These are phyloP conservation scores for Trichoderma simmonsii DNA, from an alignment of 2,329 filamentous ascomycete species.

Conservation along the genomic window DNA sequence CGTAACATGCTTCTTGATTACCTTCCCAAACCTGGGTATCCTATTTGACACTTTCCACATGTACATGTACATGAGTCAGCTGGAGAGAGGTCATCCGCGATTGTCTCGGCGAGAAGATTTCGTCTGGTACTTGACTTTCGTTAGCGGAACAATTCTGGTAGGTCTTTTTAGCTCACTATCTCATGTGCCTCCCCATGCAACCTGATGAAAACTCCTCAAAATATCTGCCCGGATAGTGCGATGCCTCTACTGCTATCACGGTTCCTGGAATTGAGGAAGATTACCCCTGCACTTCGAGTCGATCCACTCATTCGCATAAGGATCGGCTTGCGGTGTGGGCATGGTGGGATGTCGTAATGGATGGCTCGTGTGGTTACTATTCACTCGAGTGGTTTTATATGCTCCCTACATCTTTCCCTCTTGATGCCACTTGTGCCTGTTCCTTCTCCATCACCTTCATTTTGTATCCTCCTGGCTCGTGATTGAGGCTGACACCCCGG, in stretches of 20 bases:
- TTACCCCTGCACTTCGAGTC: constrained; percentile 62
- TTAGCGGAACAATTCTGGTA: constrained; percentile 72
- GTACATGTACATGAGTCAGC: constrained; percentile 71
- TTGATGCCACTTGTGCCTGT: background rate
- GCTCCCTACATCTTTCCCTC: constrained; percentile 57
- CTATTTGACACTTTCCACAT: constrained; percentile 73
- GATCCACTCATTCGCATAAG: constrained; percentile 66
- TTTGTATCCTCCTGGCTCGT: background rate
- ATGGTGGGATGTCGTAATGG: constrained; percentile 73
- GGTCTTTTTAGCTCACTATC: constrained; percentile 40
- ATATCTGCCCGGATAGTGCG: constrained; percentile 78
- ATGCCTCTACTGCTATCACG: constrained; percentile 66
- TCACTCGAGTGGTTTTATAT: constrained; percentile 57
- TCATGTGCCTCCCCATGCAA: constrained; percentile 17
- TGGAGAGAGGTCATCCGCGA: constrained; percentile 69
- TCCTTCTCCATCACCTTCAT: background rate
- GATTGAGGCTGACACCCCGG: constrained; percentile 23
- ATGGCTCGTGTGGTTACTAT: constrained; percentile 63
- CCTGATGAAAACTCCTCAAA: constrained; percentile 44
- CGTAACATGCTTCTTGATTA: constrained; percentile 42
- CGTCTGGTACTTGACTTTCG: constrained; percentile 75
- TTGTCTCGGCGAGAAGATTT: constrained; percentile 76
- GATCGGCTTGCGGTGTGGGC: constrained; percentile 63
- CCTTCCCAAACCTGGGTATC: constrained; percentile 43
- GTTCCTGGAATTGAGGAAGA: constrained; percentile 85